These are phyloP conservation scores for Pleurotus tuber-regium DNA, from an alignment of 768 basidiomycete species.

Conservation along the genomic window DNA sequence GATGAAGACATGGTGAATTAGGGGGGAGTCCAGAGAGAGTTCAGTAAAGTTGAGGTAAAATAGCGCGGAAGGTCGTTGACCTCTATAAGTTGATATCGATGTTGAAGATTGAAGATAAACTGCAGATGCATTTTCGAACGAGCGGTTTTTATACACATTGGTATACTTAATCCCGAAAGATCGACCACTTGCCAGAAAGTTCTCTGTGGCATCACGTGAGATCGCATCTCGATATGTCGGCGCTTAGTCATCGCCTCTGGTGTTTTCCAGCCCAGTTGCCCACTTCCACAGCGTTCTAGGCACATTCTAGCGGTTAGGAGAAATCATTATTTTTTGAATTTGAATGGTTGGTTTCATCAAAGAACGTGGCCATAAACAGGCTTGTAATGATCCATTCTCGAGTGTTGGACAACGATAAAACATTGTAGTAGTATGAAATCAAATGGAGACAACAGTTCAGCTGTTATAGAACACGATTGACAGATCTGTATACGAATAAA, in stretches of 20 bases:
- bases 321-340: not conserved
- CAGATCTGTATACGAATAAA: conserved; percentile 3
- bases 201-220: conserved; percentile 5
- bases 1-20: conserved; percentile 47
- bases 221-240: not conserved
- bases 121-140: not conserved
- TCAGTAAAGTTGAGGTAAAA: conserved; percentile 15
- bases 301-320: not conserved
- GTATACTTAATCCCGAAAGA: conserved; percentile 2
- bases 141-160: conserved; percentile 2
- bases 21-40: conserved; percentile 11
- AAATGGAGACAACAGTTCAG: not conserved
- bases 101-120: no score
- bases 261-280: no score
- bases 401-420: not conserved
- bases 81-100: no score
- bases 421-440: conserved; percentile 4
- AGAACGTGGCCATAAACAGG: no score
- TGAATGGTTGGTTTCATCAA: no score
- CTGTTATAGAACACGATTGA: conserved; percentile 2
- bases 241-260: no score
- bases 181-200: conserved; percentile 9
- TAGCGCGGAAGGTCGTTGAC: conserved; percentile 10
- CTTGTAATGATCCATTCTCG: no score
- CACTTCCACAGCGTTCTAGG: not conserved